Conservation (phyloP, 805 yeast species). For the Schwanniomyces polymorphus region DNA sequence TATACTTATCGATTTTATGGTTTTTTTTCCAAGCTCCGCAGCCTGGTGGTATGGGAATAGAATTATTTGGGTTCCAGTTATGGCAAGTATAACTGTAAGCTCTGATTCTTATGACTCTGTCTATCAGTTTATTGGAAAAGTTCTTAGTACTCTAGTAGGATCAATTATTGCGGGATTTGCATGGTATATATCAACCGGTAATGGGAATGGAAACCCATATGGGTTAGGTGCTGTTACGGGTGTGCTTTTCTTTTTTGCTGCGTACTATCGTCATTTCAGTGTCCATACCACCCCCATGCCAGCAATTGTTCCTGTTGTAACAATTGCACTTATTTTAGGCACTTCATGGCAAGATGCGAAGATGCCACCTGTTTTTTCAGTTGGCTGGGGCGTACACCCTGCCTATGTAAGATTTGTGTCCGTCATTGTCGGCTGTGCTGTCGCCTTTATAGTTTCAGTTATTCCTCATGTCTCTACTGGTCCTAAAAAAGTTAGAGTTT, state of each 20-base stretch:
- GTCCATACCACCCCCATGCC: conserved; percentile 26
- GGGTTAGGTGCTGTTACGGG: conserved; percentile 30
- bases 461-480: conserved; percentile 30
- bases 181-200: conserved; percentile 35
- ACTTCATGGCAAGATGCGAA: conserved; percentile 31
- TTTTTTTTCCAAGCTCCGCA: not conserved
- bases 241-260: conserved; percentile 18
- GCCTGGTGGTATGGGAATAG: not conserved
- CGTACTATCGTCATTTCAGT: conserved; percentile 31
- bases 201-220: conserved; percentile 30
- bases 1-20: not conserved
- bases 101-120: conserved; percentile 3
- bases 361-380: conserved; percentile 10
- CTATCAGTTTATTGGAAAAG: not conserved
- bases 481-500: conserved; percentile 23
- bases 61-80: conserved; percentile 3
- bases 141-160: not conserved
- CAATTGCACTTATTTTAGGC: conserved; percentile 29
- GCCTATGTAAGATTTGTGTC: conserved; percentile 27
- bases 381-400: conserved; percentile 28
- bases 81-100: conserved; percentile 1
- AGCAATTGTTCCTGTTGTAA: conserved; percentile 22
- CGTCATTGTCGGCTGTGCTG: conserved; percentile 25
- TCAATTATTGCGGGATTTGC: conserved; percentile 13
- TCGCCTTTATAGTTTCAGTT: conserved; percentile 28